Conservation (phyloP, 2,329 filamentous ascomycete species). For the Sporothrix dimorphospora region DNA sequence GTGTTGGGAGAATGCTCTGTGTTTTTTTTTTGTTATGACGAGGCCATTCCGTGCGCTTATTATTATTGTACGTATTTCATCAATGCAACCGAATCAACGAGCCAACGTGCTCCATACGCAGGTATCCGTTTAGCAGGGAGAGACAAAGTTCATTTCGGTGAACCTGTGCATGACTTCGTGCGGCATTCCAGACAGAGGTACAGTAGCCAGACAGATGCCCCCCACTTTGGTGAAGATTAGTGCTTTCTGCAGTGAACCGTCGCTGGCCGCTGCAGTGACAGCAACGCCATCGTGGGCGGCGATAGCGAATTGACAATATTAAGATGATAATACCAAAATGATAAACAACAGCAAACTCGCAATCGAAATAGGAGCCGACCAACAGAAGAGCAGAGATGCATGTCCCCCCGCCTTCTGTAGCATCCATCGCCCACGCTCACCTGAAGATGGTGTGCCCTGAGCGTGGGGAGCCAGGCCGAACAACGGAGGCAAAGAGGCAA, state of each 20-base stretch:
- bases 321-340: not conserved
- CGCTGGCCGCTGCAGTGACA: not conserved
- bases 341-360: not conserved
- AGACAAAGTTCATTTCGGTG: not conserved
- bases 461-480: not conserved
- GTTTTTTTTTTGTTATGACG: not conserved
- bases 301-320: not conserved
- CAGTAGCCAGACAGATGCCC: not conserved
- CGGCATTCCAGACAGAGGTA: not conserved
- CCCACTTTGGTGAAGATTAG: no score
- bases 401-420: not conserved
- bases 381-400: not conserved
- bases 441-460: not conserved
- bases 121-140: not conserved
- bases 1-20: not conserved
- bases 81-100: not conserved
- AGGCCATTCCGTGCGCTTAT: not conserved
- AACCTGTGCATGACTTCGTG: not conserved
- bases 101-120: not conserved
- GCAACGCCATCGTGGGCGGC: not conserved
- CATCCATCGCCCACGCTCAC: not conserved
- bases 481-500: not conserved
- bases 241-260: not conserved
- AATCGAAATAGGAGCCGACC: not conserved
- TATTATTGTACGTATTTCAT: not conserved